phyloP scores from a whole-genome alignment of 306 rosid species.

The Luffa aegyptiaca region DNA sequence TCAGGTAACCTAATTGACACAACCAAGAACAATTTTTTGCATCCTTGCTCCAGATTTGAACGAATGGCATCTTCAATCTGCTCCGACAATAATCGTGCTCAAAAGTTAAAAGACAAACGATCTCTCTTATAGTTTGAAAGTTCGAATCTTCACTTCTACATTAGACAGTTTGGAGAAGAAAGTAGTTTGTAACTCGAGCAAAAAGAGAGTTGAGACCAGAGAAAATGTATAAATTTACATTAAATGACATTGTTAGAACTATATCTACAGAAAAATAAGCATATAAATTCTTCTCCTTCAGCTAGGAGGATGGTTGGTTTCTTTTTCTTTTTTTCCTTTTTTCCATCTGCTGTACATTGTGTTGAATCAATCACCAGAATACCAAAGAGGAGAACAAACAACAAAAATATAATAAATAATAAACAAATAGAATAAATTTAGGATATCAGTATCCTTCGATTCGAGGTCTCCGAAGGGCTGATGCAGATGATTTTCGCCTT shows the following conservation, averaged over 20 bases:
- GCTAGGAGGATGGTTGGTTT: neutral
- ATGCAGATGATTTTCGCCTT: constrained; percentile 70
- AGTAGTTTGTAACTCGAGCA: neutral
- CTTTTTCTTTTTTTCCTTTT: neutral
- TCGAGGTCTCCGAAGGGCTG: constrained; percentile 57
- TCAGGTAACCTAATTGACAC: neutral
- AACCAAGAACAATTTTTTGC: neutral
- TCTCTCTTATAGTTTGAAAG: neutral
- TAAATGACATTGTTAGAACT: neutral
- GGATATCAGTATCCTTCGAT: constrained; percentile 78
- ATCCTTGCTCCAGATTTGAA: neutral
- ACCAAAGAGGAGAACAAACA: neutral
- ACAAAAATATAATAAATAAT: neutral
- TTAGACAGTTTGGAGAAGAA: neutral
- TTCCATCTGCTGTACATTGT: constrained; percentile 8
- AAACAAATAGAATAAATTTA: constrained; percentile 25
- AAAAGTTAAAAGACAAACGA: neutral
- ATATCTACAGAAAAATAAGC: constrained; percentile 7
- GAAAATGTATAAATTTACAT: constrained; percentile 1
- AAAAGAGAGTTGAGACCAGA: neutral
- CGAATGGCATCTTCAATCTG: neutral
- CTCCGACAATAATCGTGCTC: neutral
- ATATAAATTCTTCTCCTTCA: neutral
- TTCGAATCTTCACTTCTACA: neutral
- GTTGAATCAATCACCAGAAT: constrained; percentile 5